These are phyloP conservation scores for Hyphopichia fennica DNA, from an alignment of 1,139 yeast species.

Conservation along the genomic window DNA sequence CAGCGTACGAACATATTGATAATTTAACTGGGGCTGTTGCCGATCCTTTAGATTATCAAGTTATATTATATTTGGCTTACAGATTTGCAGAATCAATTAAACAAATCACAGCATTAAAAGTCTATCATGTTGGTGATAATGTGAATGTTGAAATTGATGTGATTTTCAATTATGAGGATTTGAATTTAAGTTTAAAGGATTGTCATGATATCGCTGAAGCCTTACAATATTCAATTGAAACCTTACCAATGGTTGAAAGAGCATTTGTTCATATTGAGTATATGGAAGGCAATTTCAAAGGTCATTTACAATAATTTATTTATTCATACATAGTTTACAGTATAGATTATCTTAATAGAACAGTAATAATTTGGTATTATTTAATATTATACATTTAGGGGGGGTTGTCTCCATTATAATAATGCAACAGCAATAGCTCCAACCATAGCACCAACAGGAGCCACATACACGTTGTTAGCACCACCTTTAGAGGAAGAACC, in stretches of 20 bases:
- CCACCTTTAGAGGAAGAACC: conserved; percentile 6
- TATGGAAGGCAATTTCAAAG: conserved; percentile 52
- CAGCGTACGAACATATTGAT: conserved; percentile 71
- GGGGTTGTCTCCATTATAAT: conserved; percentile 7
- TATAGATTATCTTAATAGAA: background rate
- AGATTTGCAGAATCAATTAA: conserved; percentile 70
- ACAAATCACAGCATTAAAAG: conserved; percentile 65
- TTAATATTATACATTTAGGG: background rate
- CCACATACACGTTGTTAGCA: conserved; percentile 7
- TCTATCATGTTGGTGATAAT: conserved; percentile 78
- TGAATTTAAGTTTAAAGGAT: conserved; percentile 55
- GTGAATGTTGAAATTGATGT: conserved; percentile 77
- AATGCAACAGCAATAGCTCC: conserved; percentile 16
- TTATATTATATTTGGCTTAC: conserved; percentile 63
- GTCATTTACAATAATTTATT: conserved; percentile 36
- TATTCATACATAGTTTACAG: background rate
- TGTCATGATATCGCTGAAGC: conserved; percentile 83
- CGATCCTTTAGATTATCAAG: conserved; percentile 60
- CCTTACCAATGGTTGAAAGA: conserved; percentile 73
- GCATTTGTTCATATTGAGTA: conserved; percentile 84
- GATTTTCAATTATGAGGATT: conserved; percentile 51
- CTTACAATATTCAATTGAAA: conserved; percentile 74
- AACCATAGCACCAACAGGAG: conserved; percentile 16
- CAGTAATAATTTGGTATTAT: background rate
- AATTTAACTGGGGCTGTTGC: conserved; percentile 78